Evolutionary conservation across 2,329 filamentous ascomycete species (phyloP).

Genomic region (Phaeosphaeria sp.): DNA sequence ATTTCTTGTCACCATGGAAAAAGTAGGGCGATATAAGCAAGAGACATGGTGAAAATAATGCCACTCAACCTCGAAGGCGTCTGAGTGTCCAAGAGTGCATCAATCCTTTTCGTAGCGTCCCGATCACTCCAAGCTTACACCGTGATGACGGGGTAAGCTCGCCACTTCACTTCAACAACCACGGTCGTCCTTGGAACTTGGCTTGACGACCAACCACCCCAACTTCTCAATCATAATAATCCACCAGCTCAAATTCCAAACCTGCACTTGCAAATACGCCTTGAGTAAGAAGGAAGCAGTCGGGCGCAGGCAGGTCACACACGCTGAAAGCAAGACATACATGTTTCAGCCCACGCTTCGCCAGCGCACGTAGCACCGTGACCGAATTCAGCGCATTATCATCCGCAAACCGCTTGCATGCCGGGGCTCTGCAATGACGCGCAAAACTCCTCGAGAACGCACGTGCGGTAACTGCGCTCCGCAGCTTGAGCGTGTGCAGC

Average conservation of each 20-base stretch:
- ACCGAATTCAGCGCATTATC: not conserved
- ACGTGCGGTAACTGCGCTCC: not conserved
- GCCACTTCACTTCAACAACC: too few relatives aligned
- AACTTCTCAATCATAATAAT: not conserved
- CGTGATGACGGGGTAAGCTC: too few relatives aligned
- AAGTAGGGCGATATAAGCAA: constrained; percentile 67
- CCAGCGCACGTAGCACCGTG: not conserved
- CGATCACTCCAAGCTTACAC: too few relatives aligned
- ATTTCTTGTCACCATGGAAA: constrained; percentile 66
- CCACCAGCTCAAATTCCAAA: not conserved
- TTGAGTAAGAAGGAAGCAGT: not conserved
- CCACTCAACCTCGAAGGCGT: not conserved
- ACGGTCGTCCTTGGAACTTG: too few relatives aligned
- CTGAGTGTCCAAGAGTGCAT: too few relatives aligned
- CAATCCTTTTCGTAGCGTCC: too few relatives aligned
- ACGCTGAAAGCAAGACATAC: not conserved
- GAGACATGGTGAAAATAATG: constrained; percentile 67
- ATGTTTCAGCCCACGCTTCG: not conserved
- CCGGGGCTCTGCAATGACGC: not conserved
- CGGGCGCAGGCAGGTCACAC: not conserved
- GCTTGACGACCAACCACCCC: not conserved
- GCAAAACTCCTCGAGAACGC: not conserved
- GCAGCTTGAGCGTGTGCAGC: not conserved
- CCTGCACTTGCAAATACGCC: not conserved
- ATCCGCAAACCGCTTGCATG: not conserved